Conservation (phyloP, 169 alveolate genomes). For the Babesia caballi region DNA sequence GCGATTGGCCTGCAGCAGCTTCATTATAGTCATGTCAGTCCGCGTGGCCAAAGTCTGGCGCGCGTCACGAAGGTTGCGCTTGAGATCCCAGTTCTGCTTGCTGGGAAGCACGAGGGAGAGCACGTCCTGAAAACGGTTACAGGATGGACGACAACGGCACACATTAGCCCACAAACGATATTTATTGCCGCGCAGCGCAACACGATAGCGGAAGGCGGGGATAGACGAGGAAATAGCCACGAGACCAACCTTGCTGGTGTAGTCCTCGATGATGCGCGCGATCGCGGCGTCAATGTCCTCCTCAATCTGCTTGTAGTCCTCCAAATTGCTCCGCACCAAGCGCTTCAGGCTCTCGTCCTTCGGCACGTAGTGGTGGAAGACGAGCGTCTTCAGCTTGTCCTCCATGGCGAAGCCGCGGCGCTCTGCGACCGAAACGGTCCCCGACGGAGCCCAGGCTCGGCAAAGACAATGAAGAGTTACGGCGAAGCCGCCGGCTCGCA, state of each 20-base stretch:
- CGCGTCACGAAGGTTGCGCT: slow-evolving; percentile 77
- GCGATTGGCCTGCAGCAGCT: slow-evolving; percentile 48
- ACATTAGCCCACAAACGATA: no score
- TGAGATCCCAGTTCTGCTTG: slow-evolving; percentile 73
- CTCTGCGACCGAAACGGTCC: background rate
- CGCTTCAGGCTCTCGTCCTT: slow-evolving; percentile 56
- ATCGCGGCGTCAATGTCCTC: slow-evolving; percentile 47
- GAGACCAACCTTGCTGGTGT: slow-evolving; percentile 33
- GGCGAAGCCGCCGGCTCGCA: background rate
- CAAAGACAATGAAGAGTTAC: background rate
- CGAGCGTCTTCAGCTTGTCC: slow-evolving; percentile 42
- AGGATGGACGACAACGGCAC: background rate
- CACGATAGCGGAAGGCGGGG: no score
- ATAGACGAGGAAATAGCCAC: background rate
- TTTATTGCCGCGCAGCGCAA: no score
- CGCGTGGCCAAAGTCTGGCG: slow-evolving; percentile 64
- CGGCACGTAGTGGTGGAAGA: slow-evolving; percentile 58
- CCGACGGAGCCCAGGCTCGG: slow-evolving; percentile 13
- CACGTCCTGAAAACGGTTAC: slow-evolving; percentile 38
- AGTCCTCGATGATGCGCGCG: slow-evolving; percentile 24
- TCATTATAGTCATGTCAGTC: slow-evolving; percentile 78
- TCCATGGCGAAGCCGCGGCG: slow-evolving; percentile 17
- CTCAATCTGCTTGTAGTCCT: slow-evolving; percentile 58
- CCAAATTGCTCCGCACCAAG: slow-evolving; percentile 40
- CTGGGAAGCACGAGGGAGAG: slow-evolving; percentile 60